Percentiles rank a stretch among this genome's conserved stretches.
Evolutionary conservation across 2,329 filamentous ascomycete genomes (phyloP).

Genomic region (Hypoxylon sp.): DNA sequence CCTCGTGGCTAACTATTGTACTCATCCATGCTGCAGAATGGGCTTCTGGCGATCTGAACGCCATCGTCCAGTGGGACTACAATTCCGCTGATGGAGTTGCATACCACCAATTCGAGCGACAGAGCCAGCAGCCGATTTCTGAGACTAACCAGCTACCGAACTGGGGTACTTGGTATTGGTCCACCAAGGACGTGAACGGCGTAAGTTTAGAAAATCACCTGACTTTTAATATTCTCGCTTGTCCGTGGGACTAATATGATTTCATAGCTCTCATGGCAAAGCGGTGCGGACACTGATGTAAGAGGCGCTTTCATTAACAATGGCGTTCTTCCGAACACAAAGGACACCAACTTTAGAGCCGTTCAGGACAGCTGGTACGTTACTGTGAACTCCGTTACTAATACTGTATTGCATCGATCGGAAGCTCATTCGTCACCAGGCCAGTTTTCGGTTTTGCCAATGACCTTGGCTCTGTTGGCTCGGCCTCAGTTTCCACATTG

Average conservation of each 20-base stretch:
- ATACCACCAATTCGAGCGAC: constrained; percentile 75
- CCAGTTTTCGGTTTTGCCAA: constrained; percentile 86
- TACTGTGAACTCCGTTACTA: neutral
- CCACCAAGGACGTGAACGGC: constrained; percentile 69
- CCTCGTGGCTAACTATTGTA: constrained; percentile 26
- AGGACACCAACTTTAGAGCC: constrained; percentile 75
- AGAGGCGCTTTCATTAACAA: constrained; percentile 75
- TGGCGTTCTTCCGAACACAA: constrained; percentile 73
- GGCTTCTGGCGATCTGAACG: constrained; percentile 72
- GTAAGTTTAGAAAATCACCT: constrained; percentile 52
- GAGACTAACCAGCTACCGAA: constrained; percentile 80
- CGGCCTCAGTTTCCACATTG: constrained; percentile 62
- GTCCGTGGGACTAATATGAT: constrained; percentile 28
- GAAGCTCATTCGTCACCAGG: constrained; percentile 56
- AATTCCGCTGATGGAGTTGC: constrained; percentile 65
- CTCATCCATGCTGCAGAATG: constrained; percentile 69
- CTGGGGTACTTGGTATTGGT: constrained; percentile 84
- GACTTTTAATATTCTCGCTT: neutral
- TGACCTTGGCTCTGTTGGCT: constrained; percentile 65
- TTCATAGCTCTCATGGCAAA: constrained; percentile 75
- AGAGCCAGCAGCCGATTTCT: constrained; percentile 74
- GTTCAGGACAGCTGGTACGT: constrained; percentile 72
- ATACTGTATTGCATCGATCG: constrained; percentile 1
- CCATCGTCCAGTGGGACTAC: constrained; percentile 74
- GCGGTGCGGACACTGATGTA: constrained; percentile 75